A percentile compares a stretch with the other conserved stretches of the same genome.
These are phyloP conservation scores for Camelina hispida DNA, from an alignment of 345 rosid genomes.

Conservation along the genomic window DNA sequence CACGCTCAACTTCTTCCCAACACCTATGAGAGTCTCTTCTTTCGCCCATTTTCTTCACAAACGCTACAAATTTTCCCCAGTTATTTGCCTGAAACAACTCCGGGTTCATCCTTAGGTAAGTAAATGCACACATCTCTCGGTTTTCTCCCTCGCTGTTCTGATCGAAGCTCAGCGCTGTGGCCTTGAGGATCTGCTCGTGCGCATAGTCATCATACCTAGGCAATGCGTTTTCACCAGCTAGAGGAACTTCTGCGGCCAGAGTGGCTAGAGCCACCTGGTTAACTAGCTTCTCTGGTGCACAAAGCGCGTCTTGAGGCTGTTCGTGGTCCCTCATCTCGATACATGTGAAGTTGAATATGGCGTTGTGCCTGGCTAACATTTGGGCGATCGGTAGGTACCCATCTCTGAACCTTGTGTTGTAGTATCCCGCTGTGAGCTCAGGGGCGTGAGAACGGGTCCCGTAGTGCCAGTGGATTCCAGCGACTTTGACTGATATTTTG, in stretches of 20 bases:
- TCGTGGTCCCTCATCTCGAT: constrained; percentile 97
- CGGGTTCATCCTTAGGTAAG: constrained; percentile 94
- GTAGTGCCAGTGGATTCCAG: constrained; percentile 98
- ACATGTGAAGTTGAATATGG: constrained; percentile 94
- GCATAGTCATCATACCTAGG: constrained; percentile 81
- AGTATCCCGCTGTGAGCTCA: constrained; percentile 98
- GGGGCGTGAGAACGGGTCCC: constrained; percentile 97
- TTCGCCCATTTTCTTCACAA: constrained; percentile 94
- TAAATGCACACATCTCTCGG: constrained; percentile 92
- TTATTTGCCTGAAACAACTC: constrained; percentile 71
- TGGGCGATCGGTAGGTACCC: constrained; percentile 94
- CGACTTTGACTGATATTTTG: constrained; percentile 87
- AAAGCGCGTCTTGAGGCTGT: constrained; percentile 93
- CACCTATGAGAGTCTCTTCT: constrained; percentile 63
- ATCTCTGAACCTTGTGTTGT: constrained; percentile 84
- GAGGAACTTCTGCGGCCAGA: constrained; percentile 63
- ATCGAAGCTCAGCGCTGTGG: constrained; percentile 62
- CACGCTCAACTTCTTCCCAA: constrained; percentile 90
- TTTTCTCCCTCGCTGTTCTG: constrained; percentile 42
- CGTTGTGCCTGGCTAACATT: constrained; percentile 88
- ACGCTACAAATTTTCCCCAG: constrained; percentile 87
- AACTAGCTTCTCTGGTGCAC: constrained; percentile 94
- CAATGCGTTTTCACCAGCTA: constrained; percentile 95
- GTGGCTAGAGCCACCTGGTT: constrained; percentile 88
- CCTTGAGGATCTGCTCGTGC: constrained; percentile 73